Conservation (phyloP, 2,329 filamentous ascomycete species). For the Magnaporthiopsis rhizophila region DNA sequence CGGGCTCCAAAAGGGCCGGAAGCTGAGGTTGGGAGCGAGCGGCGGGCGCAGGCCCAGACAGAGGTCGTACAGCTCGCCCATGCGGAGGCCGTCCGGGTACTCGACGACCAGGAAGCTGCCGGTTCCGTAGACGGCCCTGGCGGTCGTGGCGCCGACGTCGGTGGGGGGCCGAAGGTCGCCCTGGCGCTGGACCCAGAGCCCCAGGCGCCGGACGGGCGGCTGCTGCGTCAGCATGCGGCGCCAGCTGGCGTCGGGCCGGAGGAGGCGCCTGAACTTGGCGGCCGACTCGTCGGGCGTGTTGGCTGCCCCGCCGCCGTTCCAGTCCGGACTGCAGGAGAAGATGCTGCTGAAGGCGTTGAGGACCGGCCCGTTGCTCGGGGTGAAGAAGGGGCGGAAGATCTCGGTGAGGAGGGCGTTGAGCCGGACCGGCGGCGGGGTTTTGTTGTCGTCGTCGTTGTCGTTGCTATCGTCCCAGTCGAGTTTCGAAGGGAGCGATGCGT, state of each 20-base stretch:
- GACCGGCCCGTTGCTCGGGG: neutral
- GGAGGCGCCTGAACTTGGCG: neutral
- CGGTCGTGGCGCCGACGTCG: no score
- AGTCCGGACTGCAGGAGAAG: neutral
- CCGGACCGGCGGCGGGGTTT: neutral
- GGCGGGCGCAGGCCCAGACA: neutral
- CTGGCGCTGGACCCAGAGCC: slow-evolving; percentile 7
- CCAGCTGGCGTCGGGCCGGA: slow-evolving; percentile 8
- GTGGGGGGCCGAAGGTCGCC: neutral
- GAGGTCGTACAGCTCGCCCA: slow-evolving; percentile 5
- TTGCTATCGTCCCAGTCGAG: no score
- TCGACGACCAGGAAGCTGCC: neutral
- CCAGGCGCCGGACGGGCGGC: slow-evolving; percentile 8
- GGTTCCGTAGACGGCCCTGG: no score
- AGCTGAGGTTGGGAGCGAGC: neutral
- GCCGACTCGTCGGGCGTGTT: neutral
- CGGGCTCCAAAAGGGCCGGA: slow-evolving; percentile 2
- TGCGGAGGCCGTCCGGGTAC: slow-evolving; percentile 3
- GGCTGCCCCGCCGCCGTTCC: neutral
- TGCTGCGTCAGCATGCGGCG: slow-evolving; percentile 10
- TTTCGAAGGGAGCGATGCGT: neutral
- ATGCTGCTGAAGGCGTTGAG: neutral
- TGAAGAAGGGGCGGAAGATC: slow-evolving; percentile 5
- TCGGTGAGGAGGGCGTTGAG: neutral
- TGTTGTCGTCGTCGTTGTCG: neutral